Evolutionary conservation across 352 stramenopile species (phyloP).

Genomic region (Phytophthora lateralis): DNA sequence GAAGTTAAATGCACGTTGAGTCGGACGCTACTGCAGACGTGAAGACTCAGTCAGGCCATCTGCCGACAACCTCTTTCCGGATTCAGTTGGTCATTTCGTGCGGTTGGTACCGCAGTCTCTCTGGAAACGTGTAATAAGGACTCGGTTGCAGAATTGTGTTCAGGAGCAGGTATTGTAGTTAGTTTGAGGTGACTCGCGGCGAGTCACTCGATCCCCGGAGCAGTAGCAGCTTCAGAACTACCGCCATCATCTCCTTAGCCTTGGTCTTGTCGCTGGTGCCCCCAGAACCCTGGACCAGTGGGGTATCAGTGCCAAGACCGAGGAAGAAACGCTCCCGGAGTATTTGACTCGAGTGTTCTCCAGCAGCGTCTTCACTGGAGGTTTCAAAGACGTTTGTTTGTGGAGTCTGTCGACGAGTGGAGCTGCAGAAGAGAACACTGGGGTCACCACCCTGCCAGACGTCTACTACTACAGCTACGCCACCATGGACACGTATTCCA

Average conservation of each 20-base stretch:
- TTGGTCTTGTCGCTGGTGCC: too few species aligned
- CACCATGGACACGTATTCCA: slow-evolving; percentile 30
- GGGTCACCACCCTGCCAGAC: slow-evolving; percentile 40
- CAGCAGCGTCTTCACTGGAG: slow-evolving; percentile 34
- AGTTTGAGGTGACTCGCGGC: too few species aligned
- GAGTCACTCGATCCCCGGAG: too few species aligned
- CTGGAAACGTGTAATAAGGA: neutral
- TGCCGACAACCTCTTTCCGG: neutral
- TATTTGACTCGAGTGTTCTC: slow-evolving; percentile 48
- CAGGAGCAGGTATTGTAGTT: neutral
- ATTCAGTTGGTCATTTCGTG: slow-evolving; percentile 1
- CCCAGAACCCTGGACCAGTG: slow-evolving; percentile 44
- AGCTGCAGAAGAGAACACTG: slow-evolving; percentile 40
- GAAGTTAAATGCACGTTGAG: slow-evolving; percentile 14
- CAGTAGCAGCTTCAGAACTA: too few species aligned
- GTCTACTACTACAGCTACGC: slow-evolving; percentile 47
- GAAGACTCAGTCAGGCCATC: neutral
- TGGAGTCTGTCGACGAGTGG: slow-evolving; percentile 35
- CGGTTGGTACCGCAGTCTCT: neutral
- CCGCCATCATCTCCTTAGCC: too few species aligned
- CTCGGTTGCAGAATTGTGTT: neutral
- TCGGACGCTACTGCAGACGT: slow-evolving; percentile 2
- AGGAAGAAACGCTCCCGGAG: slow-evolving; percentile 30
- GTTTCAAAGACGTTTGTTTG: slow-evolving; percentile 38
- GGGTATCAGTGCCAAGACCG: slow-evolving; percentile 34